These are phyloP conservation scores for Fusarium lateritium DNA, from an alignment of 2,329 filamentous ascomycete species.

Conservation along the genomic window DNA sequence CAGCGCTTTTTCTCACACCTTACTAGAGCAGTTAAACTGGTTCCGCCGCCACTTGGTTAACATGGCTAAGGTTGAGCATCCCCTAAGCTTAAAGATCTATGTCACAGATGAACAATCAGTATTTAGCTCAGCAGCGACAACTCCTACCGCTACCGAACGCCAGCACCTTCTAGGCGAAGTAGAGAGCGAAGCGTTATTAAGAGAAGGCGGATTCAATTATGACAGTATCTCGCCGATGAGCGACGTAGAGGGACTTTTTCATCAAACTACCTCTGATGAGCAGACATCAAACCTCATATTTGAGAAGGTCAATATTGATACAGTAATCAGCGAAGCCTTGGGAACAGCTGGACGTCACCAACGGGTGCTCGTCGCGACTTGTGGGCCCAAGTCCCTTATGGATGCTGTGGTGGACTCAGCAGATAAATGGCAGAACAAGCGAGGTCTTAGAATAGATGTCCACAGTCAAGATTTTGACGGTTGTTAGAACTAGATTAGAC, in stretches of 20 bases:
- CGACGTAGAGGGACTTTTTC: not conserved
- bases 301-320: not conserved
- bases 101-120: not conserved
- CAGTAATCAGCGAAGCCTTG: rapidly evolving
- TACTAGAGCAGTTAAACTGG: not conserved
- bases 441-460: not conserved
- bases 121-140: not conserved
- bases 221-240: not conserved
- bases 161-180: rapidly evolving
- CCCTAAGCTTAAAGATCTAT: not conserved
- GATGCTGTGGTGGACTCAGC: not conserved
- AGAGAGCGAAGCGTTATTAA: not conserved
- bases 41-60: not conserved
- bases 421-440: not conserved
- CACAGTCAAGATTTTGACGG: not conserved
- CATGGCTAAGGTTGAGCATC: rapidly evolving
- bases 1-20: rapidly evolving
- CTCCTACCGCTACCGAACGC: rapidly evolving
- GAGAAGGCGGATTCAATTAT: not conserved
- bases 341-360: not conserved
- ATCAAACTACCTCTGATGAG: not conserved
- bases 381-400: not conserved
- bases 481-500: not conserved
- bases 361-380: rapidly evolving
- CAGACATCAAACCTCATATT: rapidly evolving